Evolutionary conservation across 2,329 filamentous ascomycete species (phyloP).

Genomic region (Fusarium chaquense): DNA sequence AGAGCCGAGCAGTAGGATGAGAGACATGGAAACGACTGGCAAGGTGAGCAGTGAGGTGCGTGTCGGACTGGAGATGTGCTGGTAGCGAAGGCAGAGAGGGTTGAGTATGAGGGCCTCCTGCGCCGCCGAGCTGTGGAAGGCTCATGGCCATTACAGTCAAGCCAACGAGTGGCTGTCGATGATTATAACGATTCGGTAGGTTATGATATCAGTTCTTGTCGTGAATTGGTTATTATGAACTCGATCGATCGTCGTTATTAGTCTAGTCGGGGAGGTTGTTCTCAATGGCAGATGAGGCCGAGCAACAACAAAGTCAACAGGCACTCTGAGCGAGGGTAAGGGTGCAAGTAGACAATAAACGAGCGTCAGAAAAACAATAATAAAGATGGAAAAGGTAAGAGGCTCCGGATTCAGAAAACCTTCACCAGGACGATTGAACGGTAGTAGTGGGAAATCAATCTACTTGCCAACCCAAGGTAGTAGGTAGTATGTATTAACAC

Average conservation of each 20-base stretch:
- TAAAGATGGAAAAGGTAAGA: constrained; percentile 26
- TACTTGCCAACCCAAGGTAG: constrained; percentile 22
- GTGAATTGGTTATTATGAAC: constrained; percentile 15
- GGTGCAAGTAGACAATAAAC: constrained; percentile 42
- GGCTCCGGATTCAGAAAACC: constrained; percentile 36
- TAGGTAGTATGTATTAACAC: constrained; percentile 37
- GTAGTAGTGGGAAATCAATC: constrained; percentile 38
- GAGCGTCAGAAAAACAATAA: constrained; percentile 42
- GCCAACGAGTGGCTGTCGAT: constrained; percentile 48
- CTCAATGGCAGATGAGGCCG: constrained; percentile 5
- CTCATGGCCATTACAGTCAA: constrained; percentile 70
- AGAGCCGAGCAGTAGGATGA: constrained; percentile 86
- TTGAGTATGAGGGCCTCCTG: constrained; percentile 78
- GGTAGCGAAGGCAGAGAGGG: constrained; percentile 90
- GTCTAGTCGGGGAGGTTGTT: constrained; percentile 16
- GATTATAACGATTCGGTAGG: constrained; percentile 18
- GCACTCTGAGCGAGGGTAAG: constrained; percentile 44
- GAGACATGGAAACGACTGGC: constrained; percentile 93
- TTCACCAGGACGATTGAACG: constrained; percentile 39
- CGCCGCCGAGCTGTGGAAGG: constrained; percentile 62
- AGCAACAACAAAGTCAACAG: constrained; percentile 19
- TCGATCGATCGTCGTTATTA: constrained; percentile 20
- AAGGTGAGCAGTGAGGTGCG: constrained; percentile 83
- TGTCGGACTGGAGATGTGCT: constrained; percentile 82
- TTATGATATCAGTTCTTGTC: constrained; percentile 19